Base-by-base conservation (phyloP, 345 rosid genomes). In the Boechera retrofracta region DNA sequence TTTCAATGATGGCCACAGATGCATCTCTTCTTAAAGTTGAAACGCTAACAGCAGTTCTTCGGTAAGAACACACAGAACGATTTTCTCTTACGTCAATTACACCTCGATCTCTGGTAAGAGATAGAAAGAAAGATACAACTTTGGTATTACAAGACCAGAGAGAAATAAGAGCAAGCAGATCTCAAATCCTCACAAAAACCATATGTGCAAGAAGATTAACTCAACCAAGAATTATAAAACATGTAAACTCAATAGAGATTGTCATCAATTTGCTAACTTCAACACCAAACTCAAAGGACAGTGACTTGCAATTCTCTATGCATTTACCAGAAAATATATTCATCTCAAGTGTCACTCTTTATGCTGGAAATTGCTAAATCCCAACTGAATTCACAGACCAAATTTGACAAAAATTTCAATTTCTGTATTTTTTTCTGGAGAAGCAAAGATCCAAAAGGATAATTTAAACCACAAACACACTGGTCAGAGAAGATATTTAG, bases 1-100 rank as follows among this genome's bases (percentile, higher is more conserved):
- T 52, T 78, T 78, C 69, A 78, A 33, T 4, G 81, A 72, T 42
- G 81, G 81, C 81, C 81, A 78, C n/a, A 78, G 64, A 78, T 78
- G 81, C 81, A 78, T 78, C 69, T 72, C 16, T 35, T 5, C 56
- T 32, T 6, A 54, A 54, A 1, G 1, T 21, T 32, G 36, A 44
- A 59, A 56, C 6, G n/a, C 31, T 57, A 15, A 31, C 3, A 13
- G 10, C 15, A 58, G 38, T 6, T 64, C 36, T 24, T 32, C 45
- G 8, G 9, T 35, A 21, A 21, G 10, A 12, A 57, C 33, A 70
- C 5, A 0, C 26, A 53, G 0, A 38, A 8, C 11, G 1, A 56
- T 70, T 55, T 58, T 59, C 26, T 31, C 10, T 10, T 0, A 26
- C 15, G 57, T 53, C 38, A 31, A 13, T 13, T 3, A 11, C 59